A percentile compares a stretch with the other conserved stretches of the same genome.
Conservation (phyloP, 1,284 basidiomycete species). For the Papiliotrema nemorosa region DNA sequence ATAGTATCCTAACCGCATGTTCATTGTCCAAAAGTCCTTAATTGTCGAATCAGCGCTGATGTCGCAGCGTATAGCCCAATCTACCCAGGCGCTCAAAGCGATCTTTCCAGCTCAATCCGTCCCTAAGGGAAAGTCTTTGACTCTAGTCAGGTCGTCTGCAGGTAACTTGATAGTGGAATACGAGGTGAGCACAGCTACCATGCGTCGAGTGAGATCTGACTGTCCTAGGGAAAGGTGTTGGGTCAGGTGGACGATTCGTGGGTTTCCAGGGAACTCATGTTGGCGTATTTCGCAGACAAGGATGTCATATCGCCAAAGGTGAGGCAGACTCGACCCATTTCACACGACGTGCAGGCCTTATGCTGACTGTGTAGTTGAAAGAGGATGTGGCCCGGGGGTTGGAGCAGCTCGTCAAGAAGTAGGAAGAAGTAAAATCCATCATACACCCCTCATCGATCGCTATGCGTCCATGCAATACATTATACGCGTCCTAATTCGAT, state of each 20-base stretch:
- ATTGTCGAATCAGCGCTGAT: neutral
- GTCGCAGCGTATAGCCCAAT: constrained; percentile 34
- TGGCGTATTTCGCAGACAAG: constrained; percentile 50
- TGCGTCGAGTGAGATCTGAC: neutral
- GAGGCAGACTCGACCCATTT: constrained; percentile 4
- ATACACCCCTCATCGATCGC: neutral
- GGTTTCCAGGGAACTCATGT: constrained; percentile 47
- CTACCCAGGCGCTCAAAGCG: constrained; percentile 49
- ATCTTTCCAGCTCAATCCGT: constrained; percentile 52
- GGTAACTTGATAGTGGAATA: constrained; percentile 45
- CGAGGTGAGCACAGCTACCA: constrained; percentile 30
- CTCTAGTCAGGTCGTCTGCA: constrained; percentile 41
- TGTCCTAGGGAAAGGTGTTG: constrained; percentile 41
- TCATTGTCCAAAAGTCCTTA: neutral
- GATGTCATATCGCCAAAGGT: constrained; percentile 47
- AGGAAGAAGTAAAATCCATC: neutral
- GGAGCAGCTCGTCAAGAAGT: constrained; percentile 14
- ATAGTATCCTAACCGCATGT: too few species aligned
- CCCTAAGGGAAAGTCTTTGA: constrained; percentile 51
- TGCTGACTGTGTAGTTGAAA: constrained; percentile 25
- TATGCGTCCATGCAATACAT: neutral
- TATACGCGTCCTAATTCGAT: neutral
- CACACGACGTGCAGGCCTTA: neutral
- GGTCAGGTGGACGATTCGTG: constrained; percentile 45
- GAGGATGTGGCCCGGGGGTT: constrained; percentile 34